phyloP scores from a whole-genome alignment of 2,329 filamentous ascomycete genomes.

The Xylariaceae sp. region DNA sequence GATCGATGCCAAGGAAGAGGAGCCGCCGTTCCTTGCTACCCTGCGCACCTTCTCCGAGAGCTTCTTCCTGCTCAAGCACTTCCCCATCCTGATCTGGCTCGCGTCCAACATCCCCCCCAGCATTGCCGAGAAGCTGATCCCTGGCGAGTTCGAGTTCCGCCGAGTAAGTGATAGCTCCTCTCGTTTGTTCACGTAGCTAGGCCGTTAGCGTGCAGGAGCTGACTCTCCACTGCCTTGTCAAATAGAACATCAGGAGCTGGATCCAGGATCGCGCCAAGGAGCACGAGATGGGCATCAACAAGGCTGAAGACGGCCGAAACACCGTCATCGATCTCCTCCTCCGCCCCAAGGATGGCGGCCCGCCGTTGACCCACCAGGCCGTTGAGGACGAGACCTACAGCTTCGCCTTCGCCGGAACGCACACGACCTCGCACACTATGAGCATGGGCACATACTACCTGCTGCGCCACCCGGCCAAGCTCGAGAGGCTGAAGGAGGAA shows the following conservation, averaged over 20 bases:
- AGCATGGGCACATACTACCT: conserved; percentile 14
- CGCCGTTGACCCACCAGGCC: too few species aligned
- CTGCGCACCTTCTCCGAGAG: conserved; percentile 16
- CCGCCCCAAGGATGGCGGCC: too few species aligned
- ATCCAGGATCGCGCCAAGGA: conserved; percentile 6
- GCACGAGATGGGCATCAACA: conserved; percentile 8
- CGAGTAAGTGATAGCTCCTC: conserved; percentile 3
- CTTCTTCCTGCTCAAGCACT: conserved; percentile 13
- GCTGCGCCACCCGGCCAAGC: conserved; percentile 9
- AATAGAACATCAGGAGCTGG: too few species aligned
- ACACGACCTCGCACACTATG: conserved; percentile 11
- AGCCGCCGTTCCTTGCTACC: conserved; percentile 8
- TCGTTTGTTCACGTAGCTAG: too few species aligned
- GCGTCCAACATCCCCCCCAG: conserved; percentile 6
- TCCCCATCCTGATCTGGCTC: conserved; percentile 8
- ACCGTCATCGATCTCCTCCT: conserved; percentile 14
- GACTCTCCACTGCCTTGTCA: too few species aligned
- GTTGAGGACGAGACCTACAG: not conserved
- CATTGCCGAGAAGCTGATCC: conserved; percentile 7
- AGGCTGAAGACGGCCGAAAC: conserved; percentile 4
- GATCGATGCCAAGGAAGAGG: conserved; percentile 8
- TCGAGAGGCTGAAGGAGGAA: conserved; percentile 6
- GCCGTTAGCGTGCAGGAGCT: too few species aligned
- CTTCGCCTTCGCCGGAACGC: conserved; percentile 3
- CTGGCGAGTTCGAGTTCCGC: conserved; percentile 12